Conservation (phyloP, 2,329 filamentous ascomycete genomes). For the Fusarium udum region DNA sequence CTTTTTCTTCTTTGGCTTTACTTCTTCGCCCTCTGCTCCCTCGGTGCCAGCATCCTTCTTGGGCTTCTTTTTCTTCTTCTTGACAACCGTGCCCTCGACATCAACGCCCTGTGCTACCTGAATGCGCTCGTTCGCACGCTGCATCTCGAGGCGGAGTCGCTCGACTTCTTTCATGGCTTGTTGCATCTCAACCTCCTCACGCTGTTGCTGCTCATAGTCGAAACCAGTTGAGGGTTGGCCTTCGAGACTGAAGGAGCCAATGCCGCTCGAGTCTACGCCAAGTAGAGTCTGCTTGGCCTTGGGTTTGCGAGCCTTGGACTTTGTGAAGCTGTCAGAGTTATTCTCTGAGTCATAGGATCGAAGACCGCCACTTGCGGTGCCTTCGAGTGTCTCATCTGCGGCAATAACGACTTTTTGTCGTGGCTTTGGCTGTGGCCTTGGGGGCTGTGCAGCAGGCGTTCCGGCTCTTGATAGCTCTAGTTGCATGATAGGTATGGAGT, state of each 20-base stretch:
- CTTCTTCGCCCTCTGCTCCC: slow-evolving; percentile 30
- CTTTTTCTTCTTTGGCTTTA: slow-evolving; percentile 46
- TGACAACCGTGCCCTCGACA: slow-evolving; percentile 72
- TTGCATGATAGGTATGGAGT: slow-evolving; percentile 95
- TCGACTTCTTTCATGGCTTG: slow-evolving; percentile 91
- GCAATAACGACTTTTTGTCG: slow-evolving; percentile 73
- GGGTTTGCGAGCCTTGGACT: slow-evolving; percentile 58
- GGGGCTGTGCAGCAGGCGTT: slow-evolving; percentile 45
- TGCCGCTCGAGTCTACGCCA: slow-evolving; percentile 85
- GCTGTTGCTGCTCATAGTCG: slow-evolving; percentile 73
- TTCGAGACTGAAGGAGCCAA: slow-evolving; percentile 77
- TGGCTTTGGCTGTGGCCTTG: slow-evolving; percentile 52
- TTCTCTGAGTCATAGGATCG: slow-evolving; percentile 65
- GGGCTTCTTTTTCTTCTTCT: slow-evolving; percentile 66
- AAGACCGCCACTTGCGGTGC: slow-evolving; percentile 57
- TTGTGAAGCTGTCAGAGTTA: slow-evolving; percentile 58
- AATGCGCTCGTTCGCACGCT: slow-evolving; percentile 79
- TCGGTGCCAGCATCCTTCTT: slow-evolving; percentile 52
- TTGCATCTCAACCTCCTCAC: slow-evolving; percentile 88
- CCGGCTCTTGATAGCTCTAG: slow-evolving; percentile 74
- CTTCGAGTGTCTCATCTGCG: slow-evolving; percentile 76
- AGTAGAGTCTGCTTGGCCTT: slow-evolving; percentile 75
- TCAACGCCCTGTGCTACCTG: slow-evolving; percentile 75
- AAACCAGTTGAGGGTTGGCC: slow-evolving; percentile 50
- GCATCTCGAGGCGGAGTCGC: slow-evolving; percentile 86